A percentile compares a stretch with the other conserved stretches of the same genome.
phyloP scores from a whole-genome alignment of 345 rosid species.

The Rhodomyrtus tomentosa region DNA sequence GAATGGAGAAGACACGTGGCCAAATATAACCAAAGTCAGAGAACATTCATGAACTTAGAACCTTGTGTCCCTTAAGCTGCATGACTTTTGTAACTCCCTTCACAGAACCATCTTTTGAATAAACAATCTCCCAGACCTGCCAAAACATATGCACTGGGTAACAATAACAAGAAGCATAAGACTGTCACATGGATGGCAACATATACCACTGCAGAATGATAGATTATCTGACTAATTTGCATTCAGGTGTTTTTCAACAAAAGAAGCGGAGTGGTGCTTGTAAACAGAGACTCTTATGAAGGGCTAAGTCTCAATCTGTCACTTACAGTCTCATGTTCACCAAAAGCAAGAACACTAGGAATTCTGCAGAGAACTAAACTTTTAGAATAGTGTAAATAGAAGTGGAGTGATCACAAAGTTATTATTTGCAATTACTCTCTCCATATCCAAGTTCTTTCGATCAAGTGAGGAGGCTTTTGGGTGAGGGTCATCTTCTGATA shows the following conservation, averaged over 20 bases:
- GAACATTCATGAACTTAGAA: not conserved
- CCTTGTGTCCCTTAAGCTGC: slow-evolving; percentile 99
- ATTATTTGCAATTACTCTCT: not conserved
- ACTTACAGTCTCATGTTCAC: not conserved
- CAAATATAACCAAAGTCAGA: not conserved
- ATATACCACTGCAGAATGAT: not conserved
- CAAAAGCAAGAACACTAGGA: not conserved
- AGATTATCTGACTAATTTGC: not conserved
- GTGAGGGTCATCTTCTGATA: not conserved
- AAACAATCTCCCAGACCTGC: slow-evolving; percentile 97
- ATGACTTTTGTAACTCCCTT: slow-evolving; percentile 77
- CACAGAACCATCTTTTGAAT: slow-evolving; percentile 89
- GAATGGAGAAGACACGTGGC: not conserved
- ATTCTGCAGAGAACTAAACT: not conserved
- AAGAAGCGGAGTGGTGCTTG: not conserved
- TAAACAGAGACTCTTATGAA: not conserved
- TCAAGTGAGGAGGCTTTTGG: not conserved
- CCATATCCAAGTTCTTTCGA: not conserved
- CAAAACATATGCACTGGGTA: not conserved
- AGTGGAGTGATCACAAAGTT: not conserved
- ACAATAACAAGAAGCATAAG: slow-evolving; percentile 1
- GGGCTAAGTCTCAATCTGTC: not conserved
- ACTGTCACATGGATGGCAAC: not conserved
- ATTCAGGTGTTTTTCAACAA: not conserved
- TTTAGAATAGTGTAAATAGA: not conserved